Base-by-base conservation (phyloP, 352 stramenopile genomes). In the Phytophthora citricola region DNA sequence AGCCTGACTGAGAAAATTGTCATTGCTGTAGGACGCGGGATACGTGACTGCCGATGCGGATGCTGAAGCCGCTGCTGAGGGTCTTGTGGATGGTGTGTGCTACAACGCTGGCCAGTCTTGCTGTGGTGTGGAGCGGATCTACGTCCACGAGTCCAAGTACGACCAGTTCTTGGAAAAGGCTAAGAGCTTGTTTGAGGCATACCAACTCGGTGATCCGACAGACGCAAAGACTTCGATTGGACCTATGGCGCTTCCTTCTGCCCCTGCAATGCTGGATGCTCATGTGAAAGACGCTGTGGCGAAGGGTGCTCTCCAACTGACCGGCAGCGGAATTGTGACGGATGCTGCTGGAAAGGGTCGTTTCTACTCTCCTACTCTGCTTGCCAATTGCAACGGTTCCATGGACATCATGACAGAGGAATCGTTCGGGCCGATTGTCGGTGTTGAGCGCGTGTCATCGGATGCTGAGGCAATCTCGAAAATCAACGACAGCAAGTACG, bases 51-150 rank as follows among this genome's bases (percentile, higher is more conserved):
- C 70, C 17, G 80, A 93, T 55, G 85, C 85, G 0, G 87, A 96
- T 49, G 69, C 83, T 27, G 73, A 79, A 58, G 67, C 78, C 6
- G 87, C 87, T 10, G 89, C 82, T 3, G 85, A 91, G 34, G 74
- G 78, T 17, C 67, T 94, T n/a, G 81, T 92, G 17, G 89, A 94
- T 55, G 85, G 87, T 31, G 86, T 81, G 53, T 90, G 89, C 71
- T 95, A 91, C 71, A 95, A 95, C 64, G 81, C 87, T 3, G 89
- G 89, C 17, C 89, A 96, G 74, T 93, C 85, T 32, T 95, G 89
- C 73, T 94, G 87, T 58, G 84, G 76, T 53, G 76, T 93, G 46
- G 89, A 96, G 71, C 78, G 89, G 41, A 90, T 94, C 56, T 96
- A 93, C 59, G 89, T 96, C 34, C 87, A 96, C 57, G 80, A 89